Conservation (phyloP, 331 rosid species). For the Arachis monticola region DNA sequence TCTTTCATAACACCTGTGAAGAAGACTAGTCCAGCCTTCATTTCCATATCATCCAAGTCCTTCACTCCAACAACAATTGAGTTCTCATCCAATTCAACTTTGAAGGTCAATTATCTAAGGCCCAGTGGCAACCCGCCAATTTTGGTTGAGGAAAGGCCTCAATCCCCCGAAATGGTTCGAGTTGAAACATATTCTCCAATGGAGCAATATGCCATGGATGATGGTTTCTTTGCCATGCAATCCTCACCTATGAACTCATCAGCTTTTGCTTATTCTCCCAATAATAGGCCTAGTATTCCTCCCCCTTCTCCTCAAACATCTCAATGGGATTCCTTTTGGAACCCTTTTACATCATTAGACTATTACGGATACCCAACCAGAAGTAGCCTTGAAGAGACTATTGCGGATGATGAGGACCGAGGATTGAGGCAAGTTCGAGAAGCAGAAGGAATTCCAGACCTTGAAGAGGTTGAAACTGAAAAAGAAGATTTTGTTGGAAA, state of each 20-base stretch:
- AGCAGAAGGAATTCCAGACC: slow-evolving; percentile 93
- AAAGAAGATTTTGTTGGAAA: slow-evolving; percentile 50
- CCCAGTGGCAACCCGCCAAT: slow-evolving; percentile 70
- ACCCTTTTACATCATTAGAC: slow-evolving; percentile 82
- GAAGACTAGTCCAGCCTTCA: slow-evolving; percentile 58
- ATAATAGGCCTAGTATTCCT: slow-evolving; percentile 58
- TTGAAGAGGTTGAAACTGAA: slow-evolving; percentile 70
- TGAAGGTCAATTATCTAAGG: slow-evolving; percentile 67
- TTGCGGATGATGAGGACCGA: slow-evolving; percentile 66
- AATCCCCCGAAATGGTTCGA: slow-evolving; percentile 67
- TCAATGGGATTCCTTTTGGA: slow-evolving; percentile 97
- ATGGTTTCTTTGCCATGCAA: slow-evolving; percentile 69
- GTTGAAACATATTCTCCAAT: slow-evolving; percentile 67
- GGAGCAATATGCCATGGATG: slow-evolving; percentile 65
- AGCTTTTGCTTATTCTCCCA: slow-evolving; percentile 67
- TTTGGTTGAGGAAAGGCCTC: slow-evolving; percentile 83
- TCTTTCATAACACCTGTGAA: slow-evolving; percentile 65
- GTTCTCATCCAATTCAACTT: slow-evolving; percentile 50
- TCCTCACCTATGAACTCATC: slow-evolving; percentile 61
- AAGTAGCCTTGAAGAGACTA: slow-evolving; percentile 50
- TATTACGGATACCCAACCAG: slow-evolving; percentile 70
- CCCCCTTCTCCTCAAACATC: slow-evolving; percentile 73
- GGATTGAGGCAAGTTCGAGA: slow-evolving; percentile 82
- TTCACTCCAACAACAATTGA: slow-evolving; percentile 48
- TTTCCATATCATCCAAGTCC: slow-evolving; percentile 62